A percentile compares a stretch with the other conserved stretches of the same genome.
Conservation (phyloP, 495 filamentous ascomycete species). For the Chaetomium tenue region DNA sequence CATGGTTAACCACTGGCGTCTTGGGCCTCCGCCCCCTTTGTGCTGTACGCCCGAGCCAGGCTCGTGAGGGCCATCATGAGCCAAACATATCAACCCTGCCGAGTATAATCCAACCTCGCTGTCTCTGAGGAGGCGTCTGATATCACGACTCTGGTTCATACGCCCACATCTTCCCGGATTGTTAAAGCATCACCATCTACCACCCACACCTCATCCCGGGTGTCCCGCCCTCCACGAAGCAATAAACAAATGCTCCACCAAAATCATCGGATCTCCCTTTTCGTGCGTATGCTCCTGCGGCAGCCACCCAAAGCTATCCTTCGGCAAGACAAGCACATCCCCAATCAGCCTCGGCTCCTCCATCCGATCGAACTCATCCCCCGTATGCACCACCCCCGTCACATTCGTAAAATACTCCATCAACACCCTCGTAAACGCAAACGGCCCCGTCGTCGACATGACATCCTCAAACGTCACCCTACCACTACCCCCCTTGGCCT, state of each 20-base stretch:
- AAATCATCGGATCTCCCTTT: not conserved
- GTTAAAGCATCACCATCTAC: too few relatives aligned
- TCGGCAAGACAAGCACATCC: not conserved
- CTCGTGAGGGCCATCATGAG: too few relatives aligned
- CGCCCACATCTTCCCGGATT: too few relatives aligned
- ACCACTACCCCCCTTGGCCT: not conserved
- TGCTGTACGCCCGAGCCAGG: too few relatives aligned
- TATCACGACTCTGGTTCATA: too few relatives aligned
- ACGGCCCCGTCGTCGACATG: not conserved
- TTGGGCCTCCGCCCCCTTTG: too few relatives aligned
- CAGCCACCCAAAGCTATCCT: not conserved
- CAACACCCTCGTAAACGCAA: not conserved
- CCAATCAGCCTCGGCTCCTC: not conserved
- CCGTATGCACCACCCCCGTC: not conserved
- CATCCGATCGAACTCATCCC: not conserved
- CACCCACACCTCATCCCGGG: not conserved
- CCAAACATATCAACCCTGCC: too few relatives aligned
- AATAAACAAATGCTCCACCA: slow-evolving; percentile 1
- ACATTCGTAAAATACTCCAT: not conserved
- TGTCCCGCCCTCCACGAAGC: not conserved
- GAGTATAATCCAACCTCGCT: too few relatives aligned
- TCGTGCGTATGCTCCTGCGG: not conserved
- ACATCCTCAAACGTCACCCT: not conserved
- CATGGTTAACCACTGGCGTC: too few relatives aligned
- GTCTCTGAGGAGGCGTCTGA: too few relatives aligned